Evolutionary conservation across 441 rosid species (phyloP).

Genomic region (Syzygium malaccense): DNA sequence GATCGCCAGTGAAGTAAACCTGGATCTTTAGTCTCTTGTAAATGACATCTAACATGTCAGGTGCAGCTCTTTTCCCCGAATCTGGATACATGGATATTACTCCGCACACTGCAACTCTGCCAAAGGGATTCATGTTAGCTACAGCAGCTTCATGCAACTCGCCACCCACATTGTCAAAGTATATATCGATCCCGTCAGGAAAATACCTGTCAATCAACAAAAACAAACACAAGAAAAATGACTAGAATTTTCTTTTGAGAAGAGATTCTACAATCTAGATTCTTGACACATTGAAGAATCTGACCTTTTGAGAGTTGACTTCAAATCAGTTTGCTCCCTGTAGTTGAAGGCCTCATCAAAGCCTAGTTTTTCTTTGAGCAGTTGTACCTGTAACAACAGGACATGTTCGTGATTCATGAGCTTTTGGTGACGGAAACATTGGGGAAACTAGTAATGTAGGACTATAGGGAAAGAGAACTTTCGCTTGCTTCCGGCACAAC

Average conservation of each 20-base stretch:
- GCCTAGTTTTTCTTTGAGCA: conserved; percentile 64
- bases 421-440: not conserved
- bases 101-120: not conserved
- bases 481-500: conserved; percentile 37
- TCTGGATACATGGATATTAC: not conserved
- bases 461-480: conserved; percentile 16
- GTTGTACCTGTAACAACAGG: conserved; percentile 23
- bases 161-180: not conserved
- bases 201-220: not conserved
- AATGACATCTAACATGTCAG: not conserved
- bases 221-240: not conserved
- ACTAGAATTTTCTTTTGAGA: not conserved
- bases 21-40: not conserved
- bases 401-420: not conserved
- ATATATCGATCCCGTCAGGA: not conserved
- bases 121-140: not conserved
- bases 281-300: not conserved
- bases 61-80: not conserved
- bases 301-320: conserved; percentile 37
- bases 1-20: not conserved
- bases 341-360: conserved; percentile 74
- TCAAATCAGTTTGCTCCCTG: conserved; percentile 48
- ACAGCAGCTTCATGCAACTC: not conserved
- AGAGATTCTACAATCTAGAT: not conserved
- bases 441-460: not conserved